Base-by-base conservation (phyloP, 306 rosid genomes). In the Lathyrus sativus region DNA sequence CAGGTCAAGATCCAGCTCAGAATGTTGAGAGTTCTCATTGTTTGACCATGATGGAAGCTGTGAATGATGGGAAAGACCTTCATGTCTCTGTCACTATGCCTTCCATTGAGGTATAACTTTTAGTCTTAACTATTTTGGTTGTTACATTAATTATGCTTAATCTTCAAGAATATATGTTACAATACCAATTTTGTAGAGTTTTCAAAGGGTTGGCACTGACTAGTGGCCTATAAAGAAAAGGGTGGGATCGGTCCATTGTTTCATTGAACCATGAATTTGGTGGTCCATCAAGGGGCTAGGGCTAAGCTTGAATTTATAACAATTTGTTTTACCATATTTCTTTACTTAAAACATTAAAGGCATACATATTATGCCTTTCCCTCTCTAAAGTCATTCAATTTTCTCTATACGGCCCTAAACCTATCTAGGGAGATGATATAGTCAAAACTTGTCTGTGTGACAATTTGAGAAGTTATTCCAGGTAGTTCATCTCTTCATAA, bases 1-100 rank as follows among this genome's bases (percentile, higher is more conserved):
- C 98, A 1, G 98, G 97, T 42, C 97, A 93, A 72, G 98, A 93
- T 70, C 98, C 98, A 4, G 98, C 97, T 6, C 98, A 93, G 76
- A 90, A 86, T 65, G 85, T 93, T 0, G 98, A 93, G 85, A 90
- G 97, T 57, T 90, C 98, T 43, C 89, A 90, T 63, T 93, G 97
- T 44, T 86, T 93, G 50, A 93, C 98, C 14, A 88, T 93, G 97
- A 86, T 93, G 90, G 98, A 93, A 65, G 78, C 96, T 0, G 82
- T 93, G 8, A 90, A 93, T 56, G 67, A 85, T 61, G 95, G 90
- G 35, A 82, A 79, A 35, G 98, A 90, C 76, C 96, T 93, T 65
- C 98, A 93, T 37, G 50, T 90, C 61, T 92, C 96, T 19, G 98
- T 90, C 54, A 84, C 96, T 54, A 92, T 92, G 98, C 98, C 98